Conservation (phyloP, 805 yeast species). For the Starmera amethionina region DNA sequence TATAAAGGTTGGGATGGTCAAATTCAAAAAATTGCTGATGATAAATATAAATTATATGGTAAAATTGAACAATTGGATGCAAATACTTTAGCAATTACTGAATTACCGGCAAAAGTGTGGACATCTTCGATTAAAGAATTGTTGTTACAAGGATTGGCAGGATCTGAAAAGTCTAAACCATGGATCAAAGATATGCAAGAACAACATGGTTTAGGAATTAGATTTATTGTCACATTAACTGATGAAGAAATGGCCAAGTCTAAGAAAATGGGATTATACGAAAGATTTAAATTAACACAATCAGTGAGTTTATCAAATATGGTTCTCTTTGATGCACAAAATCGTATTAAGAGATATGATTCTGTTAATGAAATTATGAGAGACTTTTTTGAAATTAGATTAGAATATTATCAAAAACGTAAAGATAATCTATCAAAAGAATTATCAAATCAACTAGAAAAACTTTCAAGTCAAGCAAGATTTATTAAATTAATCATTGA, state of each 20-base stretch:
- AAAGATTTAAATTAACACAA: constrained; percentile 69
- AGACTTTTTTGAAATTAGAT: constrained; percentile 78
- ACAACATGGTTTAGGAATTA: constrained; percentile 77
- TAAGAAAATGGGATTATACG: constrained; percentile 64
- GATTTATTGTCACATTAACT: constrained; percentile 66
- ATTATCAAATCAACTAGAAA: constrained; percentile 66
- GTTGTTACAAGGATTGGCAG: constrained; percentile 60
- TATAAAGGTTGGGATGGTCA: constrained; percentile 91
- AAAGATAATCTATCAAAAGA: constrained; percentile 69
- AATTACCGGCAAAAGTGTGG: constrained; percentile 90
- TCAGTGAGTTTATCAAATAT: constrained; percentile 69
- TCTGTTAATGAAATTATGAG: constrained; percentile 65
- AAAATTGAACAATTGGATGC: constrained; percentile 72
- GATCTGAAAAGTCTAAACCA: constrained; percentile 61
- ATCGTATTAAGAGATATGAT: constrained; percentile 77
- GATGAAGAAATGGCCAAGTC: constrained; percentile 81
- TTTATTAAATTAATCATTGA: constrained; percentile 88
- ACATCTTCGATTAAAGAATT: constrained; percentile 84
- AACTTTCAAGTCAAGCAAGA: constrained; percentile 73
- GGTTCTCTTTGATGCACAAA: constrained; percentile 92
- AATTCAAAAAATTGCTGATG: constrained; percentile 53
- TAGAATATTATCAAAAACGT: constrained; percentile 85
- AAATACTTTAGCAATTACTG: constrained; percentile 78
- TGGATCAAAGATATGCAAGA: constrained; percentile 96
- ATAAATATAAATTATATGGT: constrained; percentile 71